Evolutionary conservation across 2,329 filamentous ascomycete species (phyloP), one percentile per base, ranked within the genome.

Genomic region (Paraconiothyrium sp.): DNA sequence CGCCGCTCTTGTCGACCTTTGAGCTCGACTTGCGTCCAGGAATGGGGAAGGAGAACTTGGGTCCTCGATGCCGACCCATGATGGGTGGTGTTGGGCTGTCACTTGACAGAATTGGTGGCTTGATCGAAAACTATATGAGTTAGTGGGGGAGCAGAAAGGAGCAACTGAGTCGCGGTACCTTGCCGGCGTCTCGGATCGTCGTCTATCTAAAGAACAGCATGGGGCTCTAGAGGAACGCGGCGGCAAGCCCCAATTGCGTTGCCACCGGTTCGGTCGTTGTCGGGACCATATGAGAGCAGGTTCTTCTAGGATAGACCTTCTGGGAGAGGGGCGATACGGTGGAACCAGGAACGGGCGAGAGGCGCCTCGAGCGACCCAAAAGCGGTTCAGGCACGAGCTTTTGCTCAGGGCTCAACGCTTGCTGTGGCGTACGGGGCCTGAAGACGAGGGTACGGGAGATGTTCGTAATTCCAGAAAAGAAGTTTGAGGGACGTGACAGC

Each of bases 31-130:
- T 72, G 52, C 74, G 73, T 27, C 76, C 74, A 22, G 76, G 76
- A 14, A 78, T 61, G 43, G 76, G 72, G 69, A 79, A 79, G 66
- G 74, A 77, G 67, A 79, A 78, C 63, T 76, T 76, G 44, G 70
- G 64, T n/a, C 66, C 67, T 47, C 65, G 69, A 59, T 63, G 54
- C 39, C 69, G 70, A 54, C 68, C 75, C 76, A 78, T 77, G 62
- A 43, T 72, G 69, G 22, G 32, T 43, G 47, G 59, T 57, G 58
- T 35, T 59, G 62, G 50, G 48, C 55, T 59, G 46, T 62, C 54
- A 46, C 48, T 58, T 39, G 47, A 37, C 58, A 54, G 32, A 51
- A 61, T 67, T 69, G 67, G 71, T 69, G 68, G 69, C 68, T 72
- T 68, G 64, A 58, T 61, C 49, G 65, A 65, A 65, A 56, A 68